These are phyloP conservation scores for Mercurialis annua DNA, from an alignment of 345 rosid genomes.

Conservation along the genomic window DNA sequence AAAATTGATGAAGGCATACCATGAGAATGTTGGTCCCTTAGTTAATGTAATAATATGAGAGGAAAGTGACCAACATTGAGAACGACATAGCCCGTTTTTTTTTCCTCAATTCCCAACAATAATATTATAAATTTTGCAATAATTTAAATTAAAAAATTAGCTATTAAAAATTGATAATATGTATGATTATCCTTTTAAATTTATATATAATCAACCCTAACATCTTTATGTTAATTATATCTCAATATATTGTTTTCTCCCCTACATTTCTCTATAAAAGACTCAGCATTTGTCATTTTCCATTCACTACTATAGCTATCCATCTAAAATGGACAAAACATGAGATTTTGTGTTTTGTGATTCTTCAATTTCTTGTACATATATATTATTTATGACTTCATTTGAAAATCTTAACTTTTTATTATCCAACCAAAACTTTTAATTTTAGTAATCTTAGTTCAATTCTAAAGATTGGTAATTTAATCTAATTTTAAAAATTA, in stretches of 20 bases:
- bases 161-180: too few relatives aligned
- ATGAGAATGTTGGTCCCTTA: conserved; percentile 46
- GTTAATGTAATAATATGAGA: conserved; percentile 30
- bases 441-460: too few relatives aligned
- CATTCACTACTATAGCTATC: not conserved
- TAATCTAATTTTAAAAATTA: too few relatives aligned
- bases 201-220: not conserved
- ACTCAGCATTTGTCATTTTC: not conserved
- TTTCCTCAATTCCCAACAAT: conserved; percentile 28
- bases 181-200: not conserved
- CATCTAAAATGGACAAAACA: not conserved
- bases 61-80: conserved; percentile 36
- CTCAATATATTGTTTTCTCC: not conserved
- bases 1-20: conserved; percentile 35
- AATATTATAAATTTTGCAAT: not conserved
- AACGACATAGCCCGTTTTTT: conserved; percentile 19
- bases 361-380: not conserved
- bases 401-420: not conserved
- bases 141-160: not conserved
- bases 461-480: too few relatives aligned
- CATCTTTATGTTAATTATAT: too few relatives aligned
- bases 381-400: too few relatives aligned
- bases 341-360: not conserved
- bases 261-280: not conserved
- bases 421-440: too few relatives aligned